These are phyloP conservation scores for Suillus spraguei DNA, from an alignment of 768 basidiomycete species.

Conservation along the genomic window DNA sequence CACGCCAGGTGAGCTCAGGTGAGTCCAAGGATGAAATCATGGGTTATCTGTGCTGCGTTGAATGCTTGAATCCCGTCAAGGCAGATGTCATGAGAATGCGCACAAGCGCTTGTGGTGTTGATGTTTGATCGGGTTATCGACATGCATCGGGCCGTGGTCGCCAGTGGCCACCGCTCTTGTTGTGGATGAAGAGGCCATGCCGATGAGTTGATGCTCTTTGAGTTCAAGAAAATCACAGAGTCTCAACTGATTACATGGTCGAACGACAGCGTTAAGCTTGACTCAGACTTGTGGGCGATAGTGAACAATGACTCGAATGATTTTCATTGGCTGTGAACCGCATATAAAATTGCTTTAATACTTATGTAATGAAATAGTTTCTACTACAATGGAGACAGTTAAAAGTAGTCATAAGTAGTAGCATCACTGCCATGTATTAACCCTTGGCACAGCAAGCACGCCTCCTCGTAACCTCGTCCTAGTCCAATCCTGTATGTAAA, in stretches of 20 bases:
- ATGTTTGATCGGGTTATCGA: background rate
- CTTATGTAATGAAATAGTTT: background rate
- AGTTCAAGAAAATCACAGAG: background rate
- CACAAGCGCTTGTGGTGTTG: background rate
- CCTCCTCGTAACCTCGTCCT: background rate
- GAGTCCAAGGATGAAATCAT: background rate
- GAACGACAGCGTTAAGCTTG: background rate
- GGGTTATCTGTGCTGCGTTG: background rate
- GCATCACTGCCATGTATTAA: background rate
- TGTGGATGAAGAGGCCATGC: background rate
- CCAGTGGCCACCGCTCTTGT: background rate
- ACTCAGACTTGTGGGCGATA: too few relatives aligned
- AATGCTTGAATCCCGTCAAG: background rate
- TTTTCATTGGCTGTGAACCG: too few relatives aligned
- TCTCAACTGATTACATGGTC: background rate
- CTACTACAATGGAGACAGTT: background rate
- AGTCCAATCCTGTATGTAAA: background rate
- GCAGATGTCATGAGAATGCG: background rate
- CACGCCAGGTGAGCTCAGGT: background rate
- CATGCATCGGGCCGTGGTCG: background rate
- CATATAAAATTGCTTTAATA: background rate
- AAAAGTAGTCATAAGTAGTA: background rate
- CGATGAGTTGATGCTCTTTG: background rate
- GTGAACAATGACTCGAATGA: background rate
- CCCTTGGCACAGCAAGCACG: slow-evolving; percentile 1